Conservation (phyloP, 2,329 filamentous ascomycete species). For the Fusarium temperatum region DNA sequence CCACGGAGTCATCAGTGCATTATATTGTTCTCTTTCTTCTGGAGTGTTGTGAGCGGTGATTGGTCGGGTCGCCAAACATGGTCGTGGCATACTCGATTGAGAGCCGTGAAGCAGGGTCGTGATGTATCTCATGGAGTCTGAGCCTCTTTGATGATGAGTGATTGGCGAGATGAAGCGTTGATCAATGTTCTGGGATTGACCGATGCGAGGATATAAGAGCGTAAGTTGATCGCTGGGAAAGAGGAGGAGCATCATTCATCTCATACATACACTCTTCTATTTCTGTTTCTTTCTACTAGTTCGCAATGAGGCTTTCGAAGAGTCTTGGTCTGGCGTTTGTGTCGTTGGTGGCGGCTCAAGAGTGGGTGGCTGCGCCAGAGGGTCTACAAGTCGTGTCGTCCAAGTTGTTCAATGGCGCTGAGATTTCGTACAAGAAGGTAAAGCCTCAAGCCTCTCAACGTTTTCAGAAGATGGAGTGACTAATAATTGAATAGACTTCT, state of each 20-base stretch:
- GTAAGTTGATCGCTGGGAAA: no score
- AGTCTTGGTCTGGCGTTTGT: background rate
- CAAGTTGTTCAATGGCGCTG: constrained; percentile 22
- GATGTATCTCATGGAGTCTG: background rate
- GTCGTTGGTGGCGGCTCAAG: background rate
- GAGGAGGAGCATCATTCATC: background rate
- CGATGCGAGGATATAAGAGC: background rate
- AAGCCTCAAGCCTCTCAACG: background rate
- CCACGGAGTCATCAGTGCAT: background rate
- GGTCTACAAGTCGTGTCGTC: constrained; percentile 4
- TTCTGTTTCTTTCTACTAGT: background rate
- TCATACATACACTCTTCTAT: background rate
- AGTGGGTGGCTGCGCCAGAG: background rate
- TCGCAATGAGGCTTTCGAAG: background rate
- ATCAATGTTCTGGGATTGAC: background rate
- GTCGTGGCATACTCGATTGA: background rate
- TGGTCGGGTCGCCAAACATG: constrained; percentile 9
- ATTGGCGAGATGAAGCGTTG: background rate
- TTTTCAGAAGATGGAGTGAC: background rate
- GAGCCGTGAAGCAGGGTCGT: background rate
- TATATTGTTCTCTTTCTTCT: background rate
- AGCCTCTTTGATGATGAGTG: constrained; percentile 1
- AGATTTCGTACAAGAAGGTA: constrained; percentile 40
- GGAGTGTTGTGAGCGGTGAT: background rate
- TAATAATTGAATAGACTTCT: constrained; percentile 1